Conservation (phyloP, 2,329 filamentous ascomycete genomes). For the Trichoderma sp. region DNA sequence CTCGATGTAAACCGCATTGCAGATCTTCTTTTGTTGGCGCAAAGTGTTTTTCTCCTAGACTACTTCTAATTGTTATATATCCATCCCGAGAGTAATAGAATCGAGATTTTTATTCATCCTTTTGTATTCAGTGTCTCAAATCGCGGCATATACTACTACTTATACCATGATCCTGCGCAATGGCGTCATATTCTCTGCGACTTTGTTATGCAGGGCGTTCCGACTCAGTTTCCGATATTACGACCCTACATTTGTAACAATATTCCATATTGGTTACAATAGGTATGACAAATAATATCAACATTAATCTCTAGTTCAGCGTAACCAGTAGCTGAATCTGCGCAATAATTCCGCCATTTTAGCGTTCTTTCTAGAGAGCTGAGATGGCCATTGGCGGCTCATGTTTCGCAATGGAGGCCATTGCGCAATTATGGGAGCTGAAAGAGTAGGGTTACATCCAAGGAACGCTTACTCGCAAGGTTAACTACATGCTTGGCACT, state of each 20-base stretch:
- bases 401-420: neutral
- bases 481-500: conserved; percentile 12
- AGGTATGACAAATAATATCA: neutral
- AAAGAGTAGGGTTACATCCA: conserved; percentile 2
- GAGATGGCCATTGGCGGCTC: neutral
- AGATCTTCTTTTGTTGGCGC: neutral
- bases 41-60: neutral
- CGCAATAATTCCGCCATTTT: conserved; percentile 32
- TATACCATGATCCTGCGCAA: neutral
- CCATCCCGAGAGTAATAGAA: neutral
- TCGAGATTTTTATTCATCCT: neutral
- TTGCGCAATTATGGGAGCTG: neutral
- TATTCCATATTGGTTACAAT: neutral
- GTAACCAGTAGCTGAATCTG: neutral
- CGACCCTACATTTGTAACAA: neutral
- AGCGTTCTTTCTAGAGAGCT: conserved; percentile 22
- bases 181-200: conserved; percentile 4
- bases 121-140: neutral
- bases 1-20: neutral
- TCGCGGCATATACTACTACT: neutral
- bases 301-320: neutral
- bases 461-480: neutral
- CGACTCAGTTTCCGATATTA: neutral
- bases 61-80: neutral
- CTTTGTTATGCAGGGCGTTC: neutral